Percentiles rank a stretch among this genome's conserved stretches.
phyloP scores from a whole-genome alignment of 805 yeast species.

The Candida methanosorbosa region DNA sequence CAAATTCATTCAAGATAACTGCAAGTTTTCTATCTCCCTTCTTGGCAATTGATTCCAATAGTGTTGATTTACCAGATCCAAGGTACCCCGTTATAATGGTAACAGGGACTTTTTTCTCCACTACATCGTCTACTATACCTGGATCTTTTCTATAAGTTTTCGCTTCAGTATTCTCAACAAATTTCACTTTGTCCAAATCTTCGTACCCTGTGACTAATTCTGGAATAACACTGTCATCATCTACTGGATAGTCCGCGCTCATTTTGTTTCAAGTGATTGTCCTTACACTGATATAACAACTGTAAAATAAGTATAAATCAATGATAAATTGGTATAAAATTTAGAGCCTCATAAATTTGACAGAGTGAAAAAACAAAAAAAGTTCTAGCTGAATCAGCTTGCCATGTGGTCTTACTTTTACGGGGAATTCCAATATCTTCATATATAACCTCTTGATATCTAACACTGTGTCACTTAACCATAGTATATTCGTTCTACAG shows the following conservation, averaged over 20 bases:
- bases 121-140: conserved; percentile 11
- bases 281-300: background rate
- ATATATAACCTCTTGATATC: too few species aligned
- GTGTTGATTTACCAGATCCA: conserved; percentile 91
- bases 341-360: too few species aligned
- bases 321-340: too few species aligned
- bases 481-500: too few species aligned
- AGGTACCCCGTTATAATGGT: conserved; percentile 91
- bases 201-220: conserved; percentile 16
- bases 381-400: too few species aligned
- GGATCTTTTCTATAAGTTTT: conserved; percentile 16
- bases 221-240: conserved; percentile 17
- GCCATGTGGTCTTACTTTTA: too few species aligned
- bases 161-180: conserved; percentile 27
- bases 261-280: background rate
- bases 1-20: conserved; percentile 86
- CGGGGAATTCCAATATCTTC: too few species aligned
- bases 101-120: conserved; percentile 60
- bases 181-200: conserved; percentile 8
- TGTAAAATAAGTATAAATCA: too few species aligned
- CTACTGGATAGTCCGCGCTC: background rate
- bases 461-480: too few species aligned
- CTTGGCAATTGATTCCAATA: conserved; percentile 65
- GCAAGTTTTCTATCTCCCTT: conserved; percentile 73
- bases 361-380: too few species aligned